Base-by-base conservation (phyloP, 75 land plant species). In the Selaginella tamariscina region DNA sequence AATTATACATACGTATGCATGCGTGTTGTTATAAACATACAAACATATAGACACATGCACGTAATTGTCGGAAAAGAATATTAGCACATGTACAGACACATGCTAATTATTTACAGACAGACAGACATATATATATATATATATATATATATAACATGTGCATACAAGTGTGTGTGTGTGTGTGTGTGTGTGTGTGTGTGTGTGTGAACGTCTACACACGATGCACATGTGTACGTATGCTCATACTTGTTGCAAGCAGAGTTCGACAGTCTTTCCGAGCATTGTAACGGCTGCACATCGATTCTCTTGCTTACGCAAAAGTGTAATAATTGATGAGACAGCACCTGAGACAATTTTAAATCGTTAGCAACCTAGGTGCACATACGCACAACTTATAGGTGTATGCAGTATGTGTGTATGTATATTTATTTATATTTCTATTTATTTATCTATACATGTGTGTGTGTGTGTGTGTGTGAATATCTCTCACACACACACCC, bases 251-350 rank as follows among this genome's bases (percentile, higher is more conserved):
- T 72, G 73, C 29, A 72, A 21, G 65, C 73, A 72, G 29, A 72
- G 31, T 24, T 72, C 73, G 15, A 72, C 73, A 49, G 73, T 72
- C 71, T 72, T 72, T 32, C 73, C 73, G n/a, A 72, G 33, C 73
- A 72, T 72, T 1, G 73, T 72, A 15, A 72, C 71, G 0, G 73
- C 73, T 26, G 73, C 73, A 65, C 73, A 72, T 30, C 73, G 71
- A 15, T 54, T 72, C 54, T 72, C 73, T 54, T 65, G 69, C 27
- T 72, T 72, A 22, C 70, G 70, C 27, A 72, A 32, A 64, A 72
- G 62, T n/a, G 68, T 33, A 31, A 72, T 65, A 27, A 72, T 72
- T 1, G 73, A 63, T 26, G 49, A 49, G 8, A 72, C 39, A 32
- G 73, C 73, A 24, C 73, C 73, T 72, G 70, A n/a, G 44, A 65